Evolutionary conservation across 2,329 filamentous ascomycete genomes (phyloP).

Genomic region (Lachnellula cervina): DNA sequence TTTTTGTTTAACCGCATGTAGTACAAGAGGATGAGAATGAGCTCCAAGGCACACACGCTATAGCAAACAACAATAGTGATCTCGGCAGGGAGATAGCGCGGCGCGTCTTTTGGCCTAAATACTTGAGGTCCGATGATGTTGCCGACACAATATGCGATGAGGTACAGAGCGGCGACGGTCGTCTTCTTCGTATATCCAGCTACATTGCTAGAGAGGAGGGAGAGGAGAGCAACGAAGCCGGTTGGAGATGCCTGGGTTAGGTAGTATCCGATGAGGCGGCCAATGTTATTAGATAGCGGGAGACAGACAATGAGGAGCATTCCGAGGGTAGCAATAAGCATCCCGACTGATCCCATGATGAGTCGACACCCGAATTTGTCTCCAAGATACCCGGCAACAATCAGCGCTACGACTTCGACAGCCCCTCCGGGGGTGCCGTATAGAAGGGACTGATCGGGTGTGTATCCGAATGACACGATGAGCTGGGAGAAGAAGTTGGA

Average conservation of each 20-base stretch:
- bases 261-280: constrained; percentile 37
- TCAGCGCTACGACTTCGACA: constrained; percentile 25
- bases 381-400: constrained; percentile 25
- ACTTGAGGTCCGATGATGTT: constrained; percentile 45
- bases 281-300: constrained; percentile 33
- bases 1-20: constrained; percentile 26
- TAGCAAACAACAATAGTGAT: constrained; percentile 44
- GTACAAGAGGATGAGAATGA: constrained; percentile 24
- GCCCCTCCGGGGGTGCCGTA: constrained; percentile 29
- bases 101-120: constrained; percentile 41
- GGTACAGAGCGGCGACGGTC: constrained; percentile 40
- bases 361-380: constrained; percentile 28
- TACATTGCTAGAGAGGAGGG: constrained; percentile 39
- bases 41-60: constrained; percentile 17
- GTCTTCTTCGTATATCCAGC: constrained; percentile 47
- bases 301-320: constrained; percentile 34
- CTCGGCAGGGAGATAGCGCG: constrained; percentile 33
- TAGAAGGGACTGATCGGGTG: constrained; percentile 27
- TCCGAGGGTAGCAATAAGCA: constrained; percentile 32
- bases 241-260: constrained; percentile 55
- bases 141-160: constrained; percentile 47
- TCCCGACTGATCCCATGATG: constrained; percentile 31
- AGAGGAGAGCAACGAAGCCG: constrained; percentile 32
- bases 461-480: constrained; percentile 43
- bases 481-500: constrained; percentile 55